Conservation (phyloP, 257 asterid genomes). For the Haberlea rhodopensis region DNA sequence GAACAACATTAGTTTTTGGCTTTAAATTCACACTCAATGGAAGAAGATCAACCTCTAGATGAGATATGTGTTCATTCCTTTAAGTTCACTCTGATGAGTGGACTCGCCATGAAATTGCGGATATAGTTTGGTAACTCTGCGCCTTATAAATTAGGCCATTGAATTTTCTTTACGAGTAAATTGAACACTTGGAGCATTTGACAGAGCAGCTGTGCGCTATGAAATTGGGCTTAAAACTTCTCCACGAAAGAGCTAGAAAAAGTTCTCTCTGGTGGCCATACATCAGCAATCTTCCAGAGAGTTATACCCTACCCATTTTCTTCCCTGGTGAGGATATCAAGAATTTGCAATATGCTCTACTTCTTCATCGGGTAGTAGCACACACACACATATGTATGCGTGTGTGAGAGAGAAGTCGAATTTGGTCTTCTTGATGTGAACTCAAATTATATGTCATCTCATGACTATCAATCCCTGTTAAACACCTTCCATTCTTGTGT, state of each 20-base stretch:
- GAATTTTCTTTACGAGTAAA: conserved; percentile 74
- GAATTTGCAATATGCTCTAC: conserved; percentile 92
- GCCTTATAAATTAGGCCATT: conserved; percentile 63
- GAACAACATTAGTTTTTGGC: too few species aligned
- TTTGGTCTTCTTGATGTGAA: not conserved
- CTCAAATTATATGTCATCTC: not conserved
- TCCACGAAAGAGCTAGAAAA: conserved; percentile 75
- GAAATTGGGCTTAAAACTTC: conserved; percentile 88
- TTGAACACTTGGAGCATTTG: conserved; percentile 86
- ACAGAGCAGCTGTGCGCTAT: conserved; percentile 97
- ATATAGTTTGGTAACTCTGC: conserved; percentile 40
- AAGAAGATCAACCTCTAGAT: not conserved
- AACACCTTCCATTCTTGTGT: not conserved
- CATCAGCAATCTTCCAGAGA: conserved; percentile 86
- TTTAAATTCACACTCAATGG: not conserved
- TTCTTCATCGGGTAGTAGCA: conserved; percentile 96
- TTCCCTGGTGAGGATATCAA: conserved; percentile 91
- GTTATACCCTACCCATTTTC: conserved; percentile 75
- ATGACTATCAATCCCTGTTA: not conserved
- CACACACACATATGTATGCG: conserved; percentile 8
- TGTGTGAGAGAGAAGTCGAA: not conserved
- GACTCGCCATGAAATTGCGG: conserved; percentile 13
- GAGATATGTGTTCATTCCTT: not conserved
- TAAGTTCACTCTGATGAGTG: not conserved
- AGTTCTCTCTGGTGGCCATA: conserved; percentile 98